Conservation (phyloP, 2,329 filamentous ascomycete genomes). For the Fusarium praegraminearum region DNA sequence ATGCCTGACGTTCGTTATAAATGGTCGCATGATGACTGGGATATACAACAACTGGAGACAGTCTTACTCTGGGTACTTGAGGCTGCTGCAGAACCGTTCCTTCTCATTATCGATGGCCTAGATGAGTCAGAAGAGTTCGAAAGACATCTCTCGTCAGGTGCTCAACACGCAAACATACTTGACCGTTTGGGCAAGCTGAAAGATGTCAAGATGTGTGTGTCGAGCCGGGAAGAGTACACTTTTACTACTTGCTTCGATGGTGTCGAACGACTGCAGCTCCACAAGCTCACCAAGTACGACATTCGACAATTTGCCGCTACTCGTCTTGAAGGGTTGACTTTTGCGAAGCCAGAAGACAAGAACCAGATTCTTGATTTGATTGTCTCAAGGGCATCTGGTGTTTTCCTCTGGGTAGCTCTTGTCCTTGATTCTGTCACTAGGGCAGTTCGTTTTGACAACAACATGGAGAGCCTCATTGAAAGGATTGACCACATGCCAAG, state of each 20-base stretch:
- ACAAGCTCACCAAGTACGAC: neutral
- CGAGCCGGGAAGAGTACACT: neutral
- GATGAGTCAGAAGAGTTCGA: neutral
- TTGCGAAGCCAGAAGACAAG: neutral
- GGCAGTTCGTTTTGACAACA: accelerated
- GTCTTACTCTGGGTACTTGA: neutral
- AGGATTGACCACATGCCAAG: neutral
- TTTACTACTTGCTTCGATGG: neutral
- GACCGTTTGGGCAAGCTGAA: accelerated
- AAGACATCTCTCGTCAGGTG: accelerated
- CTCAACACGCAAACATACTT: accelerated
- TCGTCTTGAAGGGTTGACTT: neutral
- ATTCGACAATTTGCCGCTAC: neutral
- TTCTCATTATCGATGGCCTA: neutral
- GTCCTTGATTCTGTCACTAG: neutral
- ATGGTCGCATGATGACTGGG: neutral
- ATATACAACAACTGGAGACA: neutral
- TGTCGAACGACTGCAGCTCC: neutral
- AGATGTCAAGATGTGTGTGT: neutral
- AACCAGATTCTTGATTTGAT: accelerated
- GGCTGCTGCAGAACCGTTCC: accelerated
- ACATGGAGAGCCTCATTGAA: neutral
- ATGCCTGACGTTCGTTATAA: neutral
- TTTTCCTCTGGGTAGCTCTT: neutral
- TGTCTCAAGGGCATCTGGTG: neutral